These are phyloP conservation scores for Amaranthus hypochondriacus DNA, from an alignment of 148 eudicot species.

Conservation along the genomic window DNA sequence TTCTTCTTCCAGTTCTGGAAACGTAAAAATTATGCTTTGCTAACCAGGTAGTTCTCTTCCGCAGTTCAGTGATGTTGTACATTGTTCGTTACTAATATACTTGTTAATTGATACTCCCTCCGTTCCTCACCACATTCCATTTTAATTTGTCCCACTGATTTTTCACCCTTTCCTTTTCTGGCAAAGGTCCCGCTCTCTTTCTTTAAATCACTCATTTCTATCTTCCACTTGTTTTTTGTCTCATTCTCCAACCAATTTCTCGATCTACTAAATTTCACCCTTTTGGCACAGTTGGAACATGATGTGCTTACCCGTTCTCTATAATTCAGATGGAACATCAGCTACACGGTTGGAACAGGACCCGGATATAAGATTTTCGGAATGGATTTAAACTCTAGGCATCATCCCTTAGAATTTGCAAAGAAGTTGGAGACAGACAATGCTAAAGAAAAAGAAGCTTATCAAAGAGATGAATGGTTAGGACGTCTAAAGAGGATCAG, in stretches of 20 bases:
- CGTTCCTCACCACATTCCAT: no score
- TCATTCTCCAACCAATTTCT: no score
- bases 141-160: no score
- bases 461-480: constrained; percentile 83
- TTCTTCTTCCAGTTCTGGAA: constrained; percentile 94
- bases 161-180: no score
- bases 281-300: background rate
- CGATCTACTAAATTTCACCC: no score
- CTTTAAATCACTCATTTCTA: no score
- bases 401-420: constrained; percentile 41
- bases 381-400: constrained; percentile 42
- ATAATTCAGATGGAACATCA: constrained; percentile 67
- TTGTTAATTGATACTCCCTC: background rate
- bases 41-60: constrained; percentile 52
- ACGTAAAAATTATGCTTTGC: constrained; percentile 74
- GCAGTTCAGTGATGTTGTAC: background rate
- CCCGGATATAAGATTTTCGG: constrained; percentile 52
- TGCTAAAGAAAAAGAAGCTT: constrained; percentile 48
- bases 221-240: no score
- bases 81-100: constrained; percentile 3
- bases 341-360: constrained; percentile 50
- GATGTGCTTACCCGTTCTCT: background rate
- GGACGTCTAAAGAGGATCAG: constrained; percentile 74
- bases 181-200: no score
- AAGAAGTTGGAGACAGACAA: constrained; percentile 52